phyloP scores from a whole-genome alignment of 2,329 filamentous ascomycete species.

The Fusarium pseudocircinatum region DNA sequence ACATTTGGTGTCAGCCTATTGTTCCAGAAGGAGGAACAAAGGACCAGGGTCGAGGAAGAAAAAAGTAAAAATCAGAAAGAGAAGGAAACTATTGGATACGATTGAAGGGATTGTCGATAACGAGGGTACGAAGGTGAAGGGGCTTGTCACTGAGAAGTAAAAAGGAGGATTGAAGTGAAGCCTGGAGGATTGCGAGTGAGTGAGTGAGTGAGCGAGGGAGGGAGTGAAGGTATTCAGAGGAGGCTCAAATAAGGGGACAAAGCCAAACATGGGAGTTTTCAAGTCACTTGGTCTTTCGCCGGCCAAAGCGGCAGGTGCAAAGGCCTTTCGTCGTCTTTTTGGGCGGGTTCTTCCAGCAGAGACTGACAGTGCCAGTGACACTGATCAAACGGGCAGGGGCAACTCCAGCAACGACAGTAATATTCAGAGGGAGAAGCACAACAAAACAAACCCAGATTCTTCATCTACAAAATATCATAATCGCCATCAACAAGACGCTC shows the following conservation, averaged over 20 bases:
- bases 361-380: constrained; percentile 25
- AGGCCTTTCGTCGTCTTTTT: constrained; percentile 46
- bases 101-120: neutral
- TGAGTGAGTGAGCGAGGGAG: neutral
- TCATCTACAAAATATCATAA: neutral
- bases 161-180: neutral
- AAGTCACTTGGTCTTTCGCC: constrained; percentile 46
- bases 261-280: constrained; percentile 40
- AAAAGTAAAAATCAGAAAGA: neutral
- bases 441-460: neutral
- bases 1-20: neutral
- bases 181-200: neutral
- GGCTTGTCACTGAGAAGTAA: neutral
- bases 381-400: constrained; percentile 26
- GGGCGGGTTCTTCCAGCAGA: constrained; percentile 42
- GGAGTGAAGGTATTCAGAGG: neutral
- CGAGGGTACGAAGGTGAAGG: neutral
- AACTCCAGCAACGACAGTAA: constrained; percentile 13
- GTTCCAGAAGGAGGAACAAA: neutral
- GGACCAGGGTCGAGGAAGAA: neutral
- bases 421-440: constrained; percentile 1
- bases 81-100: neutral
- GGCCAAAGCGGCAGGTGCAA: constrained; percentile 45
- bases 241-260: neutral
- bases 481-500: neutral